A percentile compares a stretch with the other conserved stretches of the same genome.
Conservation (phyloP, 768 basidiomycete species). For the Xanthoconium stramineum region DNA sequence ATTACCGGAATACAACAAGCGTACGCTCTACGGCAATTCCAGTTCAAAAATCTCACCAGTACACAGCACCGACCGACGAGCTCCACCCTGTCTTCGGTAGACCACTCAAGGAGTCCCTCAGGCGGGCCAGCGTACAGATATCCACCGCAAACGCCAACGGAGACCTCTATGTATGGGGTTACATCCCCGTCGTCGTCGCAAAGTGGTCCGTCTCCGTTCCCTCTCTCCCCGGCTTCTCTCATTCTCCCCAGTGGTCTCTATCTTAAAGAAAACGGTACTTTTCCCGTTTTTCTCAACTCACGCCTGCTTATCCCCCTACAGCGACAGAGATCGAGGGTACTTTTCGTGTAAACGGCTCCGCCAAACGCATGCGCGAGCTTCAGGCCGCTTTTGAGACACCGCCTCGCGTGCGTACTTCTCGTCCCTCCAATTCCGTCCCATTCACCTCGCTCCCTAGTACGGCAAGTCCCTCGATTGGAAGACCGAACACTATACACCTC, state of each 20-base stretch:
- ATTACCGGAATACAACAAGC: conserved; percentile 42
- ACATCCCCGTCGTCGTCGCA: conserved; percentile 95
- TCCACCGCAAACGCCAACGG: conserved; percentile 83
- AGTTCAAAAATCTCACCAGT: background rate
- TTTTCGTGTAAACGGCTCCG: conserved; percentile 95
- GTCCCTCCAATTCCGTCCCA: background rate
- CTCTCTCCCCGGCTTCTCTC: background rate
- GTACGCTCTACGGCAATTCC: conserved; percentile 26
- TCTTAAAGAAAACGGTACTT: conserved; percentile 87
- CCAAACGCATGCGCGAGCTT: conserved; percentile 92
- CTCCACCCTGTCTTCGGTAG: conserved; percentile 74
- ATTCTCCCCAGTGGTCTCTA: conserved; percentile 67
- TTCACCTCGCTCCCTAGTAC: conserved; percentile 51
- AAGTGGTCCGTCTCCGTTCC: conserved; percentile 69
- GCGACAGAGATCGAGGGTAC: conserved; percentile 92
- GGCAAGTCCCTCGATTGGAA: conserved; percentile 94
- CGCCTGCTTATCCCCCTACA: conserved; percentile 17
- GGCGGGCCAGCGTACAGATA: conserved; percentile 90
- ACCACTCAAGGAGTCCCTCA: conserved; percentile 78
- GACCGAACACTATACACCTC: conserved; percentile 80
- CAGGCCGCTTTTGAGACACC: conserved; percentile 88
- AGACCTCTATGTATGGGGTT: conserved; percentile 87
- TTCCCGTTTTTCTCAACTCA: background rate
- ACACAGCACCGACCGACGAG: conserved; percentile 30
- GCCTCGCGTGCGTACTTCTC: conserved; percentile 58